Base-by-base conservation (phyloP, 805 yeast species). In the Dipodascopsis uninucleata region DNA sequence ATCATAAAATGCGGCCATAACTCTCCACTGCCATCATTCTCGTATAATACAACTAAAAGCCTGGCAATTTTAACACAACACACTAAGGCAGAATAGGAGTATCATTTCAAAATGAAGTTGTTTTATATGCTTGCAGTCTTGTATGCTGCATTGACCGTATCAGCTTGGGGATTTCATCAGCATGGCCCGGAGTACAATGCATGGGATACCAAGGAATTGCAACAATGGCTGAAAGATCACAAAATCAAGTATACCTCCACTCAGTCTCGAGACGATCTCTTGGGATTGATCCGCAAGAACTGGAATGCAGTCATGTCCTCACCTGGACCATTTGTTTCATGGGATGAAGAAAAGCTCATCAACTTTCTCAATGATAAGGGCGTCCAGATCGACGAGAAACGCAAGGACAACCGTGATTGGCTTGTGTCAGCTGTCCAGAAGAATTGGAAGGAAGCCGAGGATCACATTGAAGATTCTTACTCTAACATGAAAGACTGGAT, bases 201-300 rank as follows among this genome's bases (percentile, higher is more conserved):
- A 71, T 16, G 85, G 79, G 58, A 46, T 39, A 34, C 46, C 16
- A 42, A 46, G 25, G 43, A 29, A 28, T 25, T 43, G 28, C 2
- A 29, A 3, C 40, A 47, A 33, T 49, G 54, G 54, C 40, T 49
- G 26, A 32, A 43, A 10, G 49, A 48, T 28, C 35, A 49, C 46
- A 36, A 29, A 7, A 38, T 49, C 31, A 23, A 23, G 9, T 41
- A 31, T 38, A 4, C 16, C n/a, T 10, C 36, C n/a, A 10, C 31
- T 4, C 39, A 39, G 28, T 31, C 52, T 8, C 38, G 41, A 20
- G 53, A 47, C 23, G 54, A 49, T n/a, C 53, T 49, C 8, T 28
- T 49, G 21, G 54, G 53, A 5, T 32, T 47, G 16, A 49, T 49
- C 18, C 47, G 48, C 33, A 39, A 47, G 23, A 47, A 49, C 44